Conservation (phyloP, 345 rosid species). For the Linum tenue region DNA sequence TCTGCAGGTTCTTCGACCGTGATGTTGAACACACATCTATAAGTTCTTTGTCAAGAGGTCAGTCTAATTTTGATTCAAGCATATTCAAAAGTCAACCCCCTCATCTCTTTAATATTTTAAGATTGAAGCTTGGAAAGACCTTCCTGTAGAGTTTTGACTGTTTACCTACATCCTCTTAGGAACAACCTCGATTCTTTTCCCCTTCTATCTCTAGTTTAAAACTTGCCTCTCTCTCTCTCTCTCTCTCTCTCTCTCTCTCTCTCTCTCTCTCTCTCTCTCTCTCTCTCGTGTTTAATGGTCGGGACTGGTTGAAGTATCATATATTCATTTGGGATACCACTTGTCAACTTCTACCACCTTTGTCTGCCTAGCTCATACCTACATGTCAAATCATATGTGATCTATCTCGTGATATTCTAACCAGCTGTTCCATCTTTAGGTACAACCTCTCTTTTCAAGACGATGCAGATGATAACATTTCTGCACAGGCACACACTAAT, state of each 20-base stretch:
- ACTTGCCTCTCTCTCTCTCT: no score
- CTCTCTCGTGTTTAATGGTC: no score
- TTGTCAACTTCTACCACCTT: no score
- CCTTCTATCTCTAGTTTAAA: not conserved
- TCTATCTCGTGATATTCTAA: not conserved
- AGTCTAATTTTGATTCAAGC: slow-evolving; percentile 10
- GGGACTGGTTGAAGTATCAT: no score
- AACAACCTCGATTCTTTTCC: not conserved
- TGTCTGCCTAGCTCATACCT: no score
- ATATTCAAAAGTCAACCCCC: not conserved
- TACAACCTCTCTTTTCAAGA: slow-evolving; percentile 58
- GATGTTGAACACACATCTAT: slow-evolving; percentile 80
- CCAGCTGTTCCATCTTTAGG: slow-evolving; percentile 19
- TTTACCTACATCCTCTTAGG: not conserved
- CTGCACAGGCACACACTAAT: slow-evolving; percentile 33
- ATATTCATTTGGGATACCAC: no score
- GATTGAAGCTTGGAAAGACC: not conserved
- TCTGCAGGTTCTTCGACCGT: slow-evolving; percentile 77
- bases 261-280: no score
- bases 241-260: no score
- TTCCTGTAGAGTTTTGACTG: not conserved
- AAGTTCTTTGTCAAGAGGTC: slow-evolving; percentile 80
- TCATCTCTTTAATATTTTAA: no score
- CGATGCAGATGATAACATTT: slow-evolving; percentile 29
- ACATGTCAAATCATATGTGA: not conserved